Conservation (phyloP, 129 eudicot species). For the Heracleum sosnowskyi region DNA sequence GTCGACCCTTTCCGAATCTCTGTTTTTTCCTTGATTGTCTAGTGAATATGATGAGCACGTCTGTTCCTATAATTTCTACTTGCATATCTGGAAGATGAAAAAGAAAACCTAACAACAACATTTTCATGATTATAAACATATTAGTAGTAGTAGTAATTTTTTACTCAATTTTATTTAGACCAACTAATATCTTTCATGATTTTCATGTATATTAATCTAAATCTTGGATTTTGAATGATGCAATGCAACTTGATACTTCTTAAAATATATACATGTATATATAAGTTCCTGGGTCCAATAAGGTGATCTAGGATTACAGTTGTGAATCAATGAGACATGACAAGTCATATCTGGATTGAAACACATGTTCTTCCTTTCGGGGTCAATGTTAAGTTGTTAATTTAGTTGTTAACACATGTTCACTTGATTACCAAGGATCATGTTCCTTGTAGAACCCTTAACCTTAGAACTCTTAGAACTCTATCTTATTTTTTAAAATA, state of each 20-base stretch:
- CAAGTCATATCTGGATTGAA: background rate
- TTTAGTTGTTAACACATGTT: too few relatives aligned
- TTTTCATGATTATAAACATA: too few relatives aligned
- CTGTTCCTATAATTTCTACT: background rate
- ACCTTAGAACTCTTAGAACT: too few relatives aligned
- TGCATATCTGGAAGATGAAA: background rate
- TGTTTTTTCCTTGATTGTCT: background rate
- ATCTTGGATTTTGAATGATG: background rate
- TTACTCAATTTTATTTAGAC: too few relatives aligned
- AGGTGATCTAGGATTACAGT: background rate
- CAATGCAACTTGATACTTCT: background rate
- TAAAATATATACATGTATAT: too few relatives aligned
- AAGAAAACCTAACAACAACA: too few relatives aligned
- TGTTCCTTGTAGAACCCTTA: too few relatives aligned
- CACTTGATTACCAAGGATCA: too few relatives aligned
- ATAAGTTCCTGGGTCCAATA: background rate
- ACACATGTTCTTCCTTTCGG: background rate
- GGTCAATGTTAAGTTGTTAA: background rate
- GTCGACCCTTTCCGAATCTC: background rate
- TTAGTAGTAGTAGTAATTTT: too few relatives aligned
- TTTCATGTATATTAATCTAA: too few relatives aligned
- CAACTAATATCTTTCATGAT: too few relatives aligned
- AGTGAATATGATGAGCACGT: background rate
- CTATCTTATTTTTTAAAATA: too few relatives aligned
- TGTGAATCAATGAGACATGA: slow-evolving; percentile 4